A percentile compares a stretch with the other conserved stretches of the same genome.
phyloP scores from a whole-genome alignment of 164 flowering plant species.

The Berberis thunbergii region DNA sequence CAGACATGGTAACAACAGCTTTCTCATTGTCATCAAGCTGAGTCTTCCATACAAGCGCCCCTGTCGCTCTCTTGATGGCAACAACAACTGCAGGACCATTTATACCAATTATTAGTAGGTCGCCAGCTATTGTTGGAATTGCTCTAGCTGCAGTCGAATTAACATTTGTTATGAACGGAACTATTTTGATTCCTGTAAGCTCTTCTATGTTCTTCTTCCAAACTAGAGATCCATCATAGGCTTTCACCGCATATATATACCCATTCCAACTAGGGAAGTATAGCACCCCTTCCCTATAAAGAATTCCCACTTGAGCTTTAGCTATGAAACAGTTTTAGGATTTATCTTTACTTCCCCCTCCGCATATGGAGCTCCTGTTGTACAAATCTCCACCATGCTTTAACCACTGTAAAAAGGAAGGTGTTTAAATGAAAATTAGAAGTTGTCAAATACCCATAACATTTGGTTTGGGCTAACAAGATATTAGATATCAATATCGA shows the following conservation, averaged over 20 bases:
- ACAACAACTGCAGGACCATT: slow-evolving; percentile 43
- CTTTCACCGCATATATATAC: slow-evolving; percentile 34
- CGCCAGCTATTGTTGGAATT: slow-evolving; percentile 32
- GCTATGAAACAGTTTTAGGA: slow-evolving; percentile 11
- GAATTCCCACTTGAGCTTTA: slow-evolving; percentile 36
- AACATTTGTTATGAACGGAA: slow-evolving; percentile 7
- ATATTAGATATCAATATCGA: too few species aligned
- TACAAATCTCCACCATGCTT: slow-evolving; percentile 37
- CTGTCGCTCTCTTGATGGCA: too few species aligned
- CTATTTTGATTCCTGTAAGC: slow-evolving; percentile 24
- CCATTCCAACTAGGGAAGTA: slow-evolving; percentile 53
- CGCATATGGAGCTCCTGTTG: slow-evolving; percentile 25
- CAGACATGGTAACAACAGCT: too few species aligned
- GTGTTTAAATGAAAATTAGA: too few species aligned
- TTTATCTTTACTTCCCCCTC: slow-evolving; percentile 20
- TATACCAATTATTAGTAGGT: slow-evolving; percentile 32
- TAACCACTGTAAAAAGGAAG: slow-evolving; percentile 20
- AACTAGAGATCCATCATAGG: slow-evolving; percentile 23
- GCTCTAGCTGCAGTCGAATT: slow-evolving; percentile 22
- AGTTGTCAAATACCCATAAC: too few species aligned
- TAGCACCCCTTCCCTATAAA: slow-evolving; percentile 28
- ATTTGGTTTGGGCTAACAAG: too few species aligned
- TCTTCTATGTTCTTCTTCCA: slow-evolving; percentile 31
- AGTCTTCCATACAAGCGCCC: too few species aligned
- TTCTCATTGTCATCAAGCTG: too few species aligned